Percentiles rank a stretch among this genome's conserved stretches.
These are phyloP conservation scores for Aegilops speltoides DNA, from an alignment of 176 grass and related monocot genomes.

Conservation along the genomic window DNA sequence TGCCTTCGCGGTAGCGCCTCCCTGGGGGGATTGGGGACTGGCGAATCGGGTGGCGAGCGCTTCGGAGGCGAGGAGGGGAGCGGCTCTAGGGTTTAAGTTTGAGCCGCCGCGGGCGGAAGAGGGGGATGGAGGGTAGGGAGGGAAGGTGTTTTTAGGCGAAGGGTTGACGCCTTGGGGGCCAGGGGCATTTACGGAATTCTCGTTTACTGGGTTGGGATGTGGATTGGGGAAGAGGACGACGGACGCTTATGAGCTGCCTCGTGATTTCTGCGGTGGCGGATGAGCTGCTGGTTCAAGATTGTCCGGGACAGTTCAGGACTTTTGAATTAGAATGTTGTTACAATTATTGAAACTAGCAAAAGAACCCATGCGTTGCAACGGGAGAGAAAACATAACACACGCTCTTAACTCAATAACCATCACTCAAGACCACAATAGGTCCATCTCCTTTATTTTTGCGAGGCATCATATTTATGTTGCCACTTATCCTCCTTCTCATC, in stretches of 20 bases:
- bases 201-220: neutral
- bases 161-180: neutral
- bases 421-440: too few species aligned
- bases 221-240: neutral
- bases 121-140: neutral
- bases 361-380: too few species aligned
- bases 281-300: neutral
- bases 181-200: slow-evolving; percentile 16
- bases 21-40: neutral
- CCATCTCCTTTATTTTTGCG: too few species aligned
- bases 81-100: slow-evolving; percentile 49
- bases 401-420: too few species aligned
- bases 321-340: too few species aligned
- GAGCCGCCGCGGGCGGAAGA: slow-evolving; percentile 20
- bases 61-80: neutral
- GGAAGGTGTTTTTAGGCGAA: slow-evolving; percentile 15
- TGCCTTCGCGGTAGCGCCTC: slow-evolving; percentile 14
- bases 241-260: neutral
- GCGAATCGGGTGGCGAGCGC: too few species aligned
- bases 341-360: too few species aligned
- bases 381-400: too few species aligned
- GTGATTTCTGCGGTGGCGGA: neutral
- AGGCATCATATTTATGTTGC: too few species aligned
- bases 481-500: too few species aligned
- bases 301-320: neutral